Evolutionary conservation across 345 rosid genomes (phyloP), one percentile per base, ranked within the genome.

Genomic region (Abelmoschus esculentus): DNA sequence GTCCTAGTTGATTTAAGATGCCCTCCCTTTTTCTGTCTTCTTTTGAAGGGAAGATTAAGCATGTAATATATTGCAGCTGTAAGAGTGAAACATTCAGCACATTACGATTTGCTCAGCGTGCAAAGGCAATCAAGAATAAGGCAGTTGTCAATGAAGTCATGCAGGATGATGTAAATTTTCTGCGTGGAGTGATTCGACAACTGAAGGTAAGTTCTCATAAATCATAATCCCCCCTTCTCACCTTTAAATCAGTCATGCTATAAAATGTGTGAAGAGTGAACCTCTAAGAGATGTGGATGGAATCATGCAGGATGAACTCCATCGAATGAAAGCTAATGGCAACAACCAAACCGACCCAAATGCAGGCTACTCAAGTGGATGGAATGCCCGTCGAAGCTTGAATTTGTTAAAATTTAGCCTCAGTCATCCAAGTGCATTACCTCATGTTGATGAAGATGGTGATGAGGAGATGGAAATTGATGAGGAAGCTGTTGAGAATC

Each of bases 381-480:
- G 96, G 89, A 91, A 87, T 78, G 91, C 92, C n/a, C 93, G 97
- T 70, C 82, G 92, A 81, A 95, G 99, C 83, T 80, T 95, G 81
- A 90, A 80, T 79, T 50, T 95, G 72, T 79, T 95, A 76, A 91
- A 83, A 79, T 78, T 81, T 76, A 93, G 96, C 75, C 88, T 95
- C 59, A 81, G 81, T 76, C 90, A 82, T 79, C 96, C 96, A 17
- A 83, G 78, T 81, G 75, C 85, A 57, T 77, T 87, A 75, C 71
- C 89, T 46, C 77, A 73, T 75, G 80, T 90, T 73, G 99, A 95
- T 54, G 91, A 89, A 73, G 99, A 95, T 67, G 89, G 97, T 15
- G 99, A 95, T 75, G 91, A 84, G 81, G 98, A 90, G 82, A 95
- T 95, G 99, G 97, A 95, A 90, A 90, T 95, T 74, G 99, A 91